Evolutionary conservation across 352 stramenopile species (phyloP).

Genomic region (Globisporangium barbulae): DNA sequence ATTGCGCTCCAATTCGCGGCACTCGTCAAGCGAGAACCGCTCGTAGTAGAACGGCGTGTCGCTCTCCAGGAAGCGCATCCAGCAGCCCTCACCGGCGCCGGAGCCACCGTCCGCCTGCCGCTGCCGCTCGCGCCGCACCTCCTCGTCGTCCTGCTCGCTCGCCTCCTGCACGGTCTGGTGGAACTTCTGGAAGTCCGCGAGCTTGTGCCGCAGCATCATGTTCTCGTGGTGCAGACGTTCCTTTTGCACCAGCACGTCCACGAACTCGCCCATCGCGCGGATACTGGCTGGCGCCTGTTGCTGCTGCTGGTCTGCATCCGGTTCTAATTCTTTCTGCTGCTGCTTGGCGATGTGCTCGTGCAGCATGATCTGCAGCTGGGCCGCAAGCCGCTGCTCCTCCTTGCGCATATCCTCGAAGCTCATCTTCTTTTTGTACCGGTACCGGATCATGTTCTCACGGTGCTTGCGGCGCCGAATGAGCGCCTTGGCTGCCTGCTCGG

Average conservation of each 20-base stretch:
- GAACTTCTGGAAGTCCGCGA: conserved; percentile 12
- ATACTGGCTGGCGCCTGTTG: neutral
- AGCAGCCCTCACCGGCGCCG: neutral
- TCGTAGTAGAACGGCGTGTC: conserved; percentile 13
- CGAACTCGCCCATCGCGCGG: neutral
- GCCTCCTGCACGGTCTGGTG: neutral
- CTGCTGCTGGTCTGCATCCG: neutral
- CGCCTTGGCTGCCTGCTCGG: conserved; percentile 7
- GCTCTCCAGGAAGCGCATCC: conserved; percentile 3
- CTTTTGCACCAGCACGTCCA: conserved; percentile 3
- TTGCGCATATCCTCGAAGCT: conserved; percentile 31
- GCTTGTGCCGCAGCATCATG: conserved; percentile 15
- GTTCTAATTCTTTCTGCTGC: neutral
- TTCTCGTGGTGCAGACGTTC: conserved; percentile 19
- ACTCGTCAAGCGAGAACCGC: conserved; percentile 4
- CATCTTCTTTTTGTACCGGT: conserved; percentile 43
- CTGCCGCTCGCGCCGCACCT: neutral
- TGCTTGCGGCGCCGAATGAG: conserved; percentile 17
- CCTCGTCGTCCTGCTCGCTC: conserved; percentile 1
- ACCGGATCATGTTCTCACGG: conserved; percentile 49
- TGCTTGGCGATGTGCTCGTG: conserved; percentile 1
- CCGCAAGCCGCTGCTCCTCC: conserved; percentile 30
- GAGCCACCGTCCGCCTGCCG: neutral
- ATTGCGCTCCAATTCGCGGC: neutral
- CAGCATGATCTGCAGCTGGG: conserved; percentile 20